Percentiles rank a stretch among this genome's conserved stretches.
Conservation (phyloP, 2,329 filamentous ascomycete genomes). For the Diplodia mutila region DNA sequence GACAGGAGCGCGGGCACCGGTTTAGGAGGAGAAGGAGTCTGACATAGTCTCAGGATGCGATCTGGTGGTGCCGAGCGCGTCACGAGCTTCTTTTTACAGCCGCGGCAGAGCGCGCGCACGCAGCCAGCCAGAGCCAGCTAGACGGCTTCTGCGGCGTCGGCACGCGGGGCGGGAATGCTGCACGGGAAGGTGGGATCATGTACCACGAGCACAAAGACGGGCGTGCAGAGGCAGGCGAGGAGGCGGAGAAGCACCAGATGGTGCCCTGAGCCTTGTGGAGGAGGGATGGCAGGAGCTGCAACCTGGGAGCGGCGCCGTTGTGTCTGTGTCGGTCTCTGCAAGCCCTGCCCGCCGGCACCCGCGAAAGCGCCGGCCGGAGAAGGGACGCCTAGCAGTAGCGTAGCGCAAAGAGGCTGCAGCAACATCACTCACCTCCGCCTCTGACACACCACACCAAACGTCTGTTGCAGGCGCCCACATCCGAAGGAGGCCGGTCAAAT, state of each 20-base stretch:
- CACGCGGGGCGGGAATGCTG: conserved; percentile 3
- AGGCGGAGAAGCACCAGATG: not conserved
- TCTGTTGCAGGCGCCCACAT: conserved; percentile 1
- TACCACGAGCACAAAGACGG: not conserved
- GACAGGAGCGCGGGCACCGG: not conserved
- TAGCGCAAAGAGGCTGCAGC: conserved; percentile 9
- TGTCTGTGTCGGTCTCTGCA: too few species aligned
- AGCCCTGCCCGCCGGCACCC: not conserved
- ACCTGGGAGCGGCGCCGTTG: too few species aligned
- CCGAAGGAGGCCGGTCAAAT: conserved; percentile 13
- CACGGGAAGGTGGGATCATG: not conserved
- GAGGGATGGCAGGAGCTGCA: not conserved
- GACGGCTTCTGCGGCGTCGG: not conserved
- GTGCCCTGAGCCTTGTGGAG: conserved; percentile 9
- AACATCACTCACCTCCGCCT: not conserved
- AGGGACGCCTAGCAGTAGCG: not conserved
- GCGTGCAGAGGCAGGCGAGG: not conserved
- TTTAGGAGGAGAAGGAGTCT: conserved; percentile 1
- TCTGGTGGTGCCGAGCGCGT: conserved; percentile 25
- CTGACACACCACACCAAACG: not conserved
- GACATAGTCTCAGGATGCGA: conserved; percentile 18
- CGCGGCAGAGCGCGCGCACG: conserved; percentile 10
- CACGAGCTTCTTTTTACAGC: conserved; percentile 20
- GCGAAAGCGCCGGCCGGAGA: conserved; percentile 13
- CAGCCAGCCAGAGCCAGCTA: not conserved